phyloP scores from a whole-genome alignment of 2,329 filamentous ascomycete species.

The Ophiostoma fasciatum region DNA sequence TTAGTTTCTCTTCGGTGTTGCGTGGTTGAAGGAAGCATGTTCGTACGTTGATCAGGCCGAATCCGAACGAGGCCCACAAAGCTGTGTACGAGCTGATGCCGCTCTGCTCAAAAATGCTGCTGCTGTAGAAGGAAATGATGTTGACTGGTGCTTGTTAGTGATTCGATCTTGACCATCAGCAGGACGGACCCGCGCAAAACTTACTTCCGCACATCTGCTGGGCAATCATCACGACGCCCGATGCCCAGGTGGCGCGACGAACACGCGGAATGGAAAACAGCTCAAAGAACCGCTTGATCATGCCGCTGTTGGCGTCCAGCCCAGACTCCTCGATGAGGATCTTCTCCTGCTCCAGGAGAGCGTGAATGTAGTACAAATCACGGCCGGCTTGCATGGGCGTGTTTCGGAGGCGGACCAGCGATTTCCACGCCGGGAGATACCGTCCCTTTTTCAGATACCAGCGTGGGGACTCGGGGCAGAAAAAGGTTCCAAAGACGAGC shows the following conservation, averaged over 20 bases:
- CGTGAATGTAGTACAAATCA: slow-evolving; percentile 50
- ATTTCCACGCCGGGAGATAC: slow-evolving; percentile 44
- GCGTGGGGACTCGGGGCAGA: slow-evolving; percentile 51
- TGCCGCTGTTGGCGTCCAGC: slow-evolving; percentile 30
- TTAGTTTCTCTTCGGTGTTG: background rate
- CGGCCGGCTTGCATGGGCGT: slow-evolving; percentile 41
- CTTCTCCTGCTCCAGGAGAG: slow-evolving; percentile 46
- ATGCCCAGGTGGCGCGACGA: slow-evolving; percentile 58
- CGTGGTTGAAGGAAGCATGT: background rate
- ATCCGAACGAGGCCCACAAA: slow-evolving; percentile 47
- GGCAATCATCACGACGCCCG: slow-evolving; percentile 66
- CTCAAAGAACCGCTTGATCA: slow-evolving; percentile 46
- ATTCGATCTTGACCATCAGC: background rate
- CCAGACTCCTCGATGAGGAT: slow-evolving; percentile 22
- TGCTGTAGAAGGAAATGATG: slow-evolving; percentile 64
- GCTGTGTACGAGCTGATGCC: slow-evolving; percentile 41
- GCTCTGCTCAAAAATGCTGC: slow-evolving; percentile 43
- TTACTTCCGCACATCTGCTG: slow-evolving; percentile 48
- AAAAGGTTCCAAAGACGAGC: slow-evolving; percentile 43
- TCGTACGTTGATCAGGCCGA: slow-evolving; percentile 41
- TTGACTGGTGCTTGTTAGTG: slow-evolving; percentile 33
- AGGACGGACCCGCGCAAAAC: background rate
- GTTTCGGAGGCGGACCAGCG: slow-evolving; percentile 36
- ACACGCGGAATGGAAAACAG: slow-evolving; percentile 56
- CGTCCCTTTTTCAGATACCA: slow-evolving; percentile 54